Evolutionary conservation across 2,329 filamentous ascomycete species (phyloP).

Genomic region (Pestalotiopsis sp.): DNA sequence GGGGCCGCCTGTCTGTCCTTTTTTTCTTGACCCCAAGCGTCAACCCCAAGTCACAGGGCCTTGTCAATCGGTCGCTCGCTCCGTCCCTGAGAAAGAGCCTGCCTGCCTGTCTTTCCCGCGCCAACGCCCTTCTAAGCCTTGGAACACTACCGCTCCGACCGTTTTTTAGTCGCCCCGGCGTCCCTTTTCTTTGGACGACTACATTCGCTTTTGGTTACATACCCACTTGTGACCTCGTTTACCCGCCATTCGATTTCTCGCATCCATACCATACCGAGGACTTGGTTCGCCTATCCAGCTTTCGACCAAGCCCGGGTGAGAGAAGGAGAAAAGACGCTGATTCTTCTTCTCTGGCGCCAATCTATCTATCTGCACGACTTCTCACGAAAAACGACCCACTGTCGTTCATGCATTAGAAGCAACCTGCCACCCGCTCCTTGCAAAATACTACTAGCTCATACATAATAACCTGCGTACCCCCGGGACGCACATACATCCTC

Average conservation of each 20-base stretch:
- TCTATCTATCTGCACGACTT: constrained; percentile 9
- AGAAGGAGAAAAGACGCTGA: not conserved
- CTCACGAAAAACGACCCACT: constrained; percentile 11
- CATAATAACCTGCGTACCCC: constrained; percentile 3
- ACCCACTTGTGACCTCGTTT: constrained; percentile 4
- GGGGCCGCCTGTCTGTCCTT: not conserved
- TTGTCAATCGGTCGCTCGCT: not conserved
- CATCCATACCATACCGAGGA: not conserved
- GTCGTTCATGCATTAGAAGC: constrained; percentile 15
- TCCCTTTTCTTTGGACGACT: not conserved
- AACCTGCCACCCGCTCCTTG: constrained; percentile 14
- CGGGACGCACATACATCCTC: constrained; percentile 8
- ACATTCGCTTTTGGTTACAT: not conserved
- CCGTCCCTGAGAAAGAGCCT: not conserved
- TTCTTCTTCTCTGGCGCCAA: not conserved
- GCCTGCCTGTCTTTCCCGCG: not conserved
- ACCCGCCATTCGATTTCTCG: not conserved
- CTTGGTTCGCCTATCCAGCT: not conserved
- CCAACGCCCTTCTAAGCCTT: not conserved
- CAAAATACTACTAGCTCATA: constrained; percentile 6
- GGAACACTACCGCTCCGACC: not conserved
- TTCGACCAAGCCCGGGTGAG: not conserved
- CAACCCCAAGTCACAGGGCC: not conserved
- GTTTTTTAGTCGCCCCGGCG: not conserved
- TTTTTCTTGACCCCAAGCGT: not conserved